Evolutionary conservation across 2,329 filamentous ascomycete species (phyloP).

Genomic region (Colletotrichum somersetense): DNA sequence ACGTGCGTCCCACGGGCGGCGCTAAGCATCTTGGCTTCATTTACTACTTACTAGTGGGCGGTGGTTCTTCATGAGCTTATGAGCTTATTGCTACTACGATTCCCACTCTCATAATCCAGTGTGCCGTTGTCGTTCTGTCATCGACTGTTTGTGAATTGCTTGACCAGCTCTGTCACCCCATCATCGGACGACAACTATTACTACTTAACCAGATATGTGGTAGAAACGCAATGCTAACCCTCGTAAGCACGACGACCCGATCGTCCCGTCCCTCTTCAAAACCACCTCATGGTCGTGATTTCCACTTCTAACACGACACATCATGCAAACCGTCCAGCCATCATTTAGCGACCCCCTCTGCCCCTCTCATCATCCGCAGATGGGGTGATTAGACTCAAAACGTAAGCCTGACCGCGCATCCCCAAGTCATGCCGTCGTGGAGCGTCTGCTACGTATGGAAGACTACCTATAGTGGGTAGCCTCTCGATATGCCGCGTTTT

Average conservation of each 20-base stretch:
- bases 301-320: conserved; percentile 1
- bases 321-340: conserved; percentile 1
- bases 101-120: not conserved
- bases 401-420: conserved; percentile 7
- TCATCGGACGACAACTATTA: conserved; percentile 6
- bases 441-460: not conserved
- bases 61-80: conserved; percentile 26
- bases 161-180: not conserved
- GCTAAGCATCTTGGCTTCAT: conserved; percentile 3
- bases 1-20: conserved; percentile 4
- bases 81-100: conserved; percentile 27
- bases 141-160: not conserved
- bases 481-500: conserved; percentile 22
- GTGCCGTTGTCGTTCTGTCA: not conserved
- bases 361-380: not conserved
- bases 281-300: not conserved
- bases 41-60: not conserved
- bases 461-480: not conserved
- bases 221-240: not conserved
- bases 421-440: conserved; percentile 17
- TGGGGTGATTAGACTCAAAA: not conserved
- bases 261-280: not conserved
- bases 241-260: not conserved
- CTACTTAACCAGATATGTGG: not conserved
- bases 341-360: not conserved